These are phyloP conservation scores for Fimicolochytrium jonesii DNA, from an alignment of 192 early-diverging fungal genomes.

Conservation along the genomic window DNA sequence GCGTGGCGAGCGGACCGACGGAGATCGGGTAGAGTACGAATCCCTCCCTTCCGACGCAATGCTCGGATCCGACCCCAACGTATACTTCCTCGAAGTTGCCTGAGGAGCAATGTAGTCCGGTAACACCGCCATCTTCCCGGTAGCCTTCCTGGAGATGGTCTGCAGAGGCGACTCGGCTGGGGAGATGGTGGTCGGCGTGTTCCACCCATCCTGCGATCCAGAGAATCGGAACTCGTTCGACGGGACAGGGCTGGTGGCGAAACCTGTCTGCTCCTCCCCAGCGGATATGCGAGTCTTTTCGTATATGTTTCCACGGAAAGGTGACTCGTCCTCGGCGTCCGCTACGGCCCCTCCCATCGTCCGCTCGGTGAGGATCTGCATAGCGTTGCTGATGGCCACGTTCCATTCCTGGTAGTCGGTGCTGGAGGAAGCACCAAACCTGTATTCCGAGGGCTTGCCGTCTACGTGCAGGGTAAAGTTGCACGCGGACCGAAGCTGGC, in stretches of 20 bases:
- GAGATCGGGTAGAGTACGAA: too few relatives aligned
- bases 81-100: not conserved
- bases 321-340: not conserved
- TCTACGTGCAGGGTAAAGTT: slow-evolving; percentile 29
- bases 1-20: too few relatives aligned
- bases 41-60: too few relatives aligned
- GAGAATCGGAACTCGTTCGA: too few relatives aligned
- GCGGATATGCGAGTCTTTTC: too few relatives aligned
- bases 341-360: slow-evolving; percentile 4
- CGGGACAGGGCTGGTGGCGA: too few relatives aligned
- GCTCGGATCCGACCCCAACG: not conserved
- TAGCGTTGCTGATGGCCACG: slow-evolving; percentile 1
- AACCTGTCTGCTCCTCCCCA: too few relatives aligned
- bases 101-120: not conserved
- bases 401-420: slow-evolving; percentile 34
- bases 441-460: slow-evolving; percentile 10
- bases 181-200: too few relatives aligned
- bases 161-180: too few relatives aligned
- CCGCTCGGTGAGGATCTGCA: slow-evolving; percentile 12
- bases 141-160: too few relatives aligned
- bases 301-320: too few relatives aligned
- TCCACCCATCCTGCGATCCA: too few relatives aligned
- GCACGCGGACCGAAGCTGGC: slow-evolving; percentile 19
- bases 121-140: not conserved
- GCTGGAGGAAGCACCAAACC: slow-evolving; percentile 4